Conservation (phyloP, 257 asterid genomes). For the Mitragyna speciosa region DNA sequence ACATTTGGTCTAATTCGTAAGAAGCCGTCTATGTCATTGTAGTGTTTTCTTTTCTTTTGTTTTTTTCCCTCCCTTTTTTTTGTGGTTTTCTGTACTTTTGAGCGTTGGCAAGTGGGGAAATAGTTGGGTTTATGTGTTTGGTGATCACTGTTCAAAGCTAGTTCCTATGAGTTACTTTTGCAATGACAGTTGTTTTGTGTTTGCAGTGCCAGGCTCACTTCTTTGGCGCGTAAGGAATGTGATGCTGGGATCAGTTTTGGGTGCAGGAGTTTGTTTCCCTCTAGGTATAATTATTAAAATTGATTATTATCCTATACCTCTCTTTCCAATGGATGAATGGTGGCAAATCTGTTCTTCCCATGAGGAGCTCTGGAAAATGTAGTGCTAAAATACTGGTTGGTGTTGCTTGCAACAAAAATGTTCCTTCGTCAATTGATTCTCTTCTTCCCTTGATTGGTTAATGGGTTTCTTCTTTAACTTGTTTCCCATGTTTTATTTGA, state of each 20-base stretch:
- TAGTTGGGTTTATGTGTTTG: neutral
- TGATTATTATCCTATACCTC: neutral
- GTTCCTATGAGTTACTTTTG: neutral
- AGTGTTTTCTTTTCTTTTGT: too few species aligned
- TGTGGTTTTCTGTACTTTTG: neutral
- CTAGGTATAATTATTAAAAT: slow-evolving; percentile 52
- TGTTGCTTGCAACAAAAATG: neutral
- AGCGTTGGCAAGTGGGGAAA: neutral
- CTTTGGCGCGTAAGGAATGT: slow-evolving; percentile 87
- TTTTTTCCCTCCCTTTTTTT: neutral
- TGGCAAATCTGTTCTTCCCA: neutral
- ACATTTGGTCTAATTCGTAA: slow-evolving; percentile 84
- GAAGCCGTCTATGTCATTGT: slow-evolving; percentile 24
- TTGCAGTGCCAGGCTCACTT: slow-evolving; percentile 89
- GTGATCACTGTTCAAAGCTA: neutral
- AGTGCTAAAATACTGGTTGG: neutral
- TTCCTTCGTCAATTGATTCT: neutral
- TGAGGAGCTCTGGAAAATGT: neutral
- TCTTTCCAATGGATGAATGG: neutral
- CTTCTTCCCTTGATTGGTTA: neutral
- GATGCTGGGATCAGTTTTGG: slow-evolving; percentile 83
- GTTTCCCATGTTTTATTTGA: neutral
- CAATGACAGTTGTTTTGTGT: slow-evolving; percentile 13
- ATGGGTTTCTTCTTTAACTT: neutral
- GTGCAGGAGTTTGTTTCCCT: slow-evolving; percentile 90